These are phyloP conservation scores for Claviceps sp. DNA, from an alignment of 2,329 filamentous ascomycete genomes.

Conservation along the genomic window DNA sequence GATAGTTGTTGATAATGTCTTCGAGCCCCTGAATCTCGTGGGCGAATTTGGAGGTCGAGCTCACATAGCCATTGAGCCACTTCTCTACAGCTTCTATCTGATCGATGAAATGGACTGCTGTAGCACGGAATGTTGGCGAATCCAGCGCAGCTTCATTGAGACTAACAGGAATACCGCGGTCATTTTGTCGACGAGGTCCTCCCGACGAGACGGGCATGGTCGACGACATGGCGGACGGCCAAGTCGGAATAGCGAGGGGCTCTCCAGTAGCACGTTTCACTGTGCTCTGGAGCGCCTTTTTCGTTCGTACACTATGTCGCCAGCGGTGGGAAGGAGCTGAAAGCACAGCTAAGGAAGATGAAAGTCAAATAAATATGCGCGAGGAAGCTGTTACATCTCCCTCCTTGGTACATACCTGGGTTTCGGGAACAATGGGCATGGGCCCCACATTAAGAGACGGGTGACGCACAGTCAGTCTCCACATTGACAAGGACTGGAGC, in stretches of 20 bases:
- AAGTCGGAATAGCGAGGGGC: not conserved
- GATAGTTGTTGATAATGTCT: conserved; percentile 61
- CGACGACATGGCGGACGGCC: conserved; percentile 10
- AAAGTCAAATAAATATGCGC: not conserved
- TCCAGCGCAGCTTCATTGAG: conserved; percentile 93
- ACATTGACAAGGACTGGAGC: not conserved
- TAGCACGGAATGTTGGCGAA: conserved; percentile 87
- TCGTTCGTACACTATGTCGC: not conserved
- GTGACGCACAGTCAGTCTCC: not conserved
- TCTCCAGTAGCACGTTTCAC: conserved; percentile 2
- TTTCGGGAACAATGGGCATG: not conserved
- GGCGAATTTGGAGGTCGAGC: conserved; percentile 39
- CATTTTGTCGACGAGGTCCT: conserved; percentile 8
- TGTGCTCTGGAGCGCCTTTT: not conserved
- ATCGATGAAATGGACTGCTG: conserved; percentile 73
- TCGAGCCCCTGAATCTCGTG: conserved; percentile 63
- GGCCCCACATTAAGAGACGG: not conserved
- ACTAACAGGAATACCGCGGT: conserved; percentile 54
- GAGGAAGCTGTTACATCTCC: not conserved
- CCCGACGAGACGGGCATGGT: conserved; percentile 4
- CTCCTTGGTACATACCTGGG: not conserved
- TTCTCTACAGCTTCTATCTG: conserved; percentile 83
- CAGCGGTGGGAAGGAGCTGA: not conserved
- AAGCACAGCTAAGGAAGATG: not conserved
- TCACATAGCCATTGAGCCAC: conserved; percentile 63